Evolutionary conservation across 2,329 filamentous ascomycete species (phyloP), one percentile per base, ranked within the genome.

Genomic region (Diaporthe citrichinensis): DNA sequence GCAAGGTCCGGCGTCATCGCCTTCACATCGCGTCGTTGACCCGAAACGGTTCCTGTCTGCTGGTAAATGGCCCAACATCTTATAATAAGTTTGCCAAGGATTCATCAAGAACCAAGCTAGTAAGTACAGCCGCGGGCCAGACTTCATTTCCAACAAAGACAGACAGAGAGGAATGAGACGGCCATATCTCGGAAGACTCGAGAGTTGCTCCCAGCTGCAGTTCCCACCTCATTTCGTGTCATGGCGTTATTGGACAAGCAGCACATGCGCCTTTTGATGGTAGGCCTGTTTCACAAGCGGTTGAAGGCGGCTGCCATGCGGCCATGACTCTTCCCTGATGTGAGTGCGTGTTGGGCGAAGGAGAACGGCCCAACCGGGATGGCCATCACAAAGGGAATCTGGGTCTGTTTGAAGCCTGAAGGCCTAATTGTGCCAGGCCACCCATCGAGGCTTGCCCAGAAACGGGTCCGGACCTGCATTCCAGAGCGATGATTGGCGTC

Each of bases 401-500:
- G 69, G 69, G 41, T 72, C 23, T 61, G 55, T 65, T 65, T 73
- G 71, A 65, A 46, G 71, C 71, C 71, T 73, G 71, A 65, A 62
- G 71, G 57, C 71, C 71, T 53, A 62, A 73, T 55, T 58, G 58
- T 62, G 49, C 71, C 71, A 73, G 71, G 58, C 71, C 46, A 20
- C 46, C 65, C 65, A 68, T 53, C 65, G 31, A 53, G 23, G 65
- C 65, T 68, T 73, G 46, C 71, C 71, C 71, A 73, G 71, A 73
- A 73, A 65, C 46, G 58, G 71, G 71, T 73, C 71, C 71, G 58
- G 71, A 73, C 71, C 71, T 73, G 71, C 71, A 65, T 73, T 55
- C 49, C 58, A 28, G n/a, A 44, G 46, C 71, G 10, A 55, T 73
- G 71, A 73, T 73, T 73, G 71, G 71, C 71, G 71, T 62, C 71